These are phyloP conservation scores for Schizochytrium sp. DNA, from an alignment of 108 stramenopile genomes.

Conservation along the genomic window DNA sequence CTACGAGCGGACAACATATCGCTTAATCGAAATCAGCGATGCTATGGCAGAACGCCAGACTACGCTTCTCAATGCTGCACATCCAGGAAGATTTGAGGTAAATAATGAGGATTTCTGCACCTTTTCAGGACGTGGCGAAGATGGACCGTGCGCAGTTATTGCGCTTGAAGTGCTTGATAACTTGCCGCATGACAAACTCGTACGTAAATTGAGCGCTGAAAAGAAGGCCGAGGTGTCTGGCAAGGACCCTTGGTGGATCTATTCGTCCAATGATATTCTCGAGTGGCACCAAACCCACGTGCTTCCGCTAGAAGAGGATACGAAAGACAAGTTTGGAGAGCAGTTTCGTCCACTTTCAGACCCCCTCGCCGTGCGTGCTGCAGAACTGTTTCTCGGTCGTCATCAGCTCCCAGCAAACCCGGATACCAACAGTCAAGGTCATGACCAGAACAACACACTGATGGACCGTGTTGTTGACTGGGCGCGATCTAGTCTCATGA, in stretches of 20 bases:
- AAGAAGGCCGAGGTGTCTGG: not conserved
- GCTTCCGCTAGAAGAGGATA: not conserved
- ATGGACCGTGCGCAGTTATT: conserved; percentile 11
- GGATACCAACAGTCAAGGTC: not conserved
- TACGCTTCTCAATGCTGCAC: not conserved
- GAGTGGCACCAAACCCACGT: conserved; percentile 48
- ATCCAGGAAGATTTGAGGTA: not conserved
- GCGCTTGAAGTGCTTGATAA: conserved; percentile 61
- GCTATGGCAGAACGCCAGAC: conserved; percentile 37
- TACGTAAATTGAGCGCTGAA: not conserved
- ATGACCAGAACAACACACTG: not conserved
- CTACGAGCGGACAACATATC: not conserved
- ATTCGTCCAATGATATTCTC: not conserved
- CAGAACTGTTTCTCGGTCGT: conserved; percentile 9
- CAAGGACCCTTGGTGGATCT: conserved; percentile 24
- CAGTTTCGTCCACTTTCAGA: conserved; percentile 28
- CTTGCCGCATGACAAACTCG: conserved; percentile 63
- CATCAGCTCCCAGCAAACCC: not conserved
- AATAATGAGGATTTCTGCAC: conserved; percentile 24
- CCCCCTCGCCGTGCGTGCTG: not conserved
- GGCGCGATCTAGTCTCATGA: not conserved
- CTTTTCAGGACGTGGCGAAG: not conserved
- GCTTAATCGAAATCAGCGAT: not conserved
- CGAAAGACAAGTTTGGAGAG: not conserved
- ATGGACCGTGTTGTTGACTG: not conserved